Percentiles rank a stretch among this genome's conserved stretches.
Conservation (phyloP, 257 asterid genomes). For the Forsythia viridissima region DNA sequence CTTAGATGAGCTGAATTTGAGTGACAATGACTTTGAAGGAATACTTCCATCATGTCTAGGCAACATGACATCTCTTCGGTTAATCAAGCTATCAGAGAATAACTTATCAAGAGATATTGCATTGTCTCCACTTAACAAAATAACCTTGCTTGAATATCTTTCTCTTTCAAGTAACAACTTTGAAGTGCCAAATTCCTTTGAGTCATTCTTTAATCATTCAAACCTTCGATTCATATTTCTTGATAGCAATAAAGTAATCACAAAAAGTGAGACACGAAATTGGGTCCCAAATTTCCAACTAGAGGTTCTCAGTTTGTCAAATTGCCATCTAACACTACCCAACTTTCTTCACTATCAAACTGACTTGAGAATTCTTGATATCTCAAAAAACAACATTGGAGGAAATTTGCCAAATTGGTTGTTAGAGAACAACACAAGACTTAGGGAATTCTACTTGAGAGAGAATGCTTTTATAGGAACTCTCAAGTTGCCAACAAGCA, state of each 20-base stretch:
- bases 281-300: too few species aligned
- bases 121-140: background rate
- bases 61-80: background rate
- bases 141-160: background rate
- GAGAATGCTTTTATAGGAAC: background rate
- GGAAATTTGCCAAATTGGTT: background rate
- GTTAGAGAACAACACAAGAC: background rate
- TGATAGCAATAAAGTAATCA: too few species aligned
- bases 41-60: background rate
- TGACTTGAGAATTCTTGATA: background rate
- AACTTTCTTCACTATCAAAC: background rate
- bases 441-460: background rate
- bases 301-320: too few species aligned
- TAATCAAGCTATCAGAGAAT: background rate
- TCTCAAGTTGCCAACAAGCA: background rate
- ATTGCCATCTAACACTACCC: too few species aligned
- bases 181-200: background rate
- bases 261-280: too few species aligned
- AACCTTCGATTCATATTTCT: background rate
- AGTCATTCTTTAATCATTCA: background rate
- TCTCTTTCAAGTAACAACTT: background rate
- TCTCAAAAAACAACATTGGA: background rate
- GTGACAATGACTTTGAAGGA: background rate
- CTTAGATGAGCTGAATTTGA: background rate
- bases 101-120: background rate